These are phyloP conservation scores for Cyberlindnera subsufficiens DNA, from an alignment of 805 yeast genomes.

Conservation along the genomic window DNA sequence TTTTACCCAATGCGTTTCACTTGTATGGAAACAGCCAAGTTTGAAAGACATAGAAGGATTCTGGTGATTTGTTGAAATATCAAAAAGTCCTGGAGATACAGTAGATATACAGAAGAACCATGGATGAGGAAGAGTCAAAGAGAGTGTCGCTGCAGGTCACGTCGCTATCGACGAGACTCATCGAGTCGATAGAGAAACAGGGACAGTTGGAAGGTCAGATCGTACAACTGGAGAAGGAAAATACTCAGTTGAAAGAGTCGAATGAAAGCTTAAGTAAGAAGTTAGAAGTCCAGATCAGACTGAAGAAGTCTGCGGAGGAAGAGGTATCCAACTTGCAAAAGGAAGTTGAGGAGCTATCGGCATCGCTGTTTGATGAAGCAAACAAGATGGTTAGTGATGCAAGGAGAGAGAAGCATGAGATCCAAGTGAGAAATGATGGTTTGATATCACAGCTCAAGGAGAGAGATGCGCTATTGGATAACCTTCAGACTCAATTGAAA, in stretches of 20 bases:
- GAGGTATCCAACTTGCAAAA: slow-evolving; percentile 56
- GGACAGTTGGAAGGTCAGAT: slow-evolving; percentile 48
- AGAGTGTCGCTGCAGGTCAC: slow-evolving; percentile 52
- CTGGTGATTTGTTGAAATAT: too few relatives aligned
- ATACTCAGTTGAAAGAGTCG: slow-evolving; percentile 22
- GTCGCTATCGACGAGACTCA: slow-evolving; percentile 50
- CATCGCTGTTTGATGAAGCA: slow-evolving; percentile 76
- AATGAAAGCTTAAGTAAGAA: slow-evolving; percentile 25
- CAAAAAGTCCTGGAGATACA: neutral
- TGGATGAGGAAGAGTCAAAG: slow-evolving; percentile 25
- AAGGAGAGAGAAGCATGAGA: slow-evolving; percentile 55
- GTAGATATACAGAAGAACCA: neutral
- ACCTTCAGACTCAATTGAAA: slow-evolving; percentile 59
- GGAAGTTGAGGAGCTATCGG: slow-evolving; percentile 78
- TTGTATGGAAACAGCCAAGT: too few relatives aligned
- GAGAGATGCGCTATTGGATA: slow-evolving; percentile 59
- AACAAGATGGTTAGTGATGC: slow-evolving; percentile 81
- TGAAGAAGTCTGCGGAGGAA: slow-evolving; percentile 45
- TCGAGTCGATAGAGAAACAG: slow-evolving; percentile 55
- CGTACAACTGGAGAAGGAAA: slow-evolving; percentile 33
- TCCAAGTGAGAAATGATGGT: slow-evolving; percentile 52
- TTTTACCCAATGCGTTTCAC: too few relatives aligned
- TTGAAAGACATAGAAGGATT: too few relatives aligned
- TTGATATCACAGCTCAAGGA: slow-evolving; percentile 53
- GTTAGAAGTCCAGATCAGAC: slow-evolving; percentile 26